Conservation (phyloP, 2,329 filamentous ascomycete genomes). For the Elsinoe australis region DNA sequence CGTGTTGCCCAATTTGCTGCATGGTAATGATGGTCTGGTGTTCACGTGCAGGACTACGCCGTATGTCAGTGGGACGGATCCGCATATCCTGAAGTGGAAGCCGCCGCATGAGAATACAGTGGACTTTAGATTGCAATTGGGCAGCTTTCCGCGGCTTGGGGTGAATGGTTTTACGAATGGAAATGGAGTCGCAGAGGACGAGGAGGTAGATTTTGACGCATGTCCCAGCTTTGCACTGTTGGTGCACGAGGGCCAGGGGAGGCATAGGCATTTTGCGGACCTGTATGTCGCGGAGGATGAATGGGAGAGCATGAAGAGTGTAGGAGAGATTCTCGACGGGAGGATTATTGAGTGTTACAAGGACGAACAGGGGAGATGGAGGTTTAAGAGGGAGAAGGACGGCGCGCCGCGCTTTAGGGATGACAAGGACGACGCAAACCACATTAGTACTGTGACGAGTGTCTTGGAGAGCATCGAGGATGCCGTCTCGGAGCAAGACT, state of each 20-base stretch:
- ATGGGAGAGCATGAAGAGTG: constrained; percentile 72
- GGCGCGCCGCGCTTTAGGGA: constrained; percentile 71
- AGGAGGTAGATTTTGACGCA: constrained; percentile 67
- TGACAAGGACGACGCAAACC: constrained; percentile 87
- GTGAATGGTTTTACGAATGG: constrained; percentile 43
- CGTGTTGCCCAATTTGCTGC: constrained; percentile 72
- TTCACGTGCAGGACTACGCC: constrained; percentile 88
- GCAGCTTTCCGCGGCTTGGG: constrained; percentile 62
- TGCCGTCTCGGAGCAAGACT: constrained; percentile 72
- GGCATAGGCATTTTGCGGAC: constrained; percentile 59
- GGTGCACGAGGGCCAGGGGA: constrained; percentile 56
- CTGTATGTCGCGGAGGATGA: constrained; percentile 66
- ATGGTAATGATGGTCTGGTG: constrained; percentile 94
- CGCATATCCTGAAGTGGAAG: constrained; percentile 96
- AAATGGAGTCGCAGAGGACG: constrained; percentile 49
- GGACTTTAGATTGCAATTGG: constrained; percentile 74
- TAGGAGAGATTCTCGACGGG: constrained; percentile 71
- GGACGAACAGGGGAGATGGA: constrained; percentile 68
- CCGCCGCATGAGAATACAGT: constrained; percentile 90
- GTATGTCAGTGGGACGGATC: constrained; percentile 86
- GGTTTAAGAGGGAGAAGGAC: constrained; percentile 51
- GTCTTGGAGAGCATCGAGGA: constrained; percentile 87
- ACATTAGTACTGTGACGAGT: constrained; percentile 72
- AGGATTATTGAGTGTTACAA: constrained; percentile 85
- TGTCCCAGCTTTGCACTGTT: constrained; percentile 40